phyloP scores from a whole-genome alignment of 139 green algal species.

The Tetraselmis striata region DNA sequence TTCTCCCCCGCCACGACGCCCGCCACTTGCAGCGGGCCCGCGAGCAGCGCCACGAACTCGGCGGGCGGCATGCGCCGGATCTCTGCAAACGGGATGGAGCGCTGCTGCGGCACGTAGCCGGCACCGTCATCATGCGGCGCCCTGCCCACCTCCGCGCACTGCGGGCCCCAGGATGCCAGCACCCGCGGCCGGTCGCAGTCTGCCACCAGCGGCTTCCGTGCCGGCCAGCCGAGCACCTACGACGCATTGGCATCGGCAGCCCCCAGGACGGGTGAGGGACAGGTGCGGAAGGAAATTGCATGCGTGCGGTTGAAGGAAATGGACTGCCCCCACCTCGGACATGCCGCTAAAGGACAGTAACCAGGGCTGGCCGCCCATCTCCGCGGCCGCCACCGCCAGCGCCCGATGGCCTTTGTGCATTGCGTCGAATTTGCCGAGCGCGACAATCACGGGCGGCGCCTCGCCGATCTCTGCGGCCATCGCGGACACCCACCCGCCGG shows the following conservation, averaged over 20 bases:
- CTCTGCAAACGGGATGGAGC: conserved; percentile 70
- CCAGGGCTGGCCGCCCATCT: conserved; percentile 40
- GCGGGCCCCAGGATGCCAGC: conserved; percentile 53
- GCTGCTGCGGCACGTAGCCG: conserved; percentile 46
- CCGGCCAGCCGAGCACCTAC: conserved; percentile 60
- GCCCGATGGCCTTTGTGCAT: conserved; percentile 79
- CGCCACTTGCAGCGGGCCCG: conserved; percentile 53
- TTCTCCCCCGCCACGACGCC: conserved; percentile 82
- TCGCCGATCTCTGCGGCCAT: background rate
- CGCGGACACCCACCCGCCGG: background rate
- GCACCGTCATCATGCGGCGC: conserved; percentile 16
- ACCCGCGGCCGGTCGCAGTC: conserved; percentile 57
- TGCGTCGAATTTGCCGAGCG: conserved; percentile 91
- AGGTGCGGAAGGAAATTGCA: too few species aligned
- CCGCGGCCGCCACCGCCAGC: conserved; percentile 47
- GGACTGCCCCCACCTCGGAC: conserved; percentile 39
- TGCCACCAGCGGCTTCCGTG: conserved; percentile 67
- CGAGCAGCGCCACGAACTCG: conserved; percentile 79
- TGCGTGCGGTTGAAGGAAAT: too few species aligned
- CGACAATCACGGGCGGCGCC: conserved; percentile 39
- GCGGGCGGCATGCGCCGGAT: conserved; percentile 66
- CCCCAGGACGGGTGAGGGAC: too few species aligned
- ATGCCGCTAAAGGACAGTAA: conserved; percentile 83
- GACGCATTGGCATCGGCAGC: too few species aligned
- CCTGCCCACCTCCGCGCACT: conserved; percentile 3